These are phyloP conservation scores for Thielaviopsis ethacetica DNA, from an alignment of 2,329 filamentous ascomycete genomes.

Conservation along the genomic window DNA sequence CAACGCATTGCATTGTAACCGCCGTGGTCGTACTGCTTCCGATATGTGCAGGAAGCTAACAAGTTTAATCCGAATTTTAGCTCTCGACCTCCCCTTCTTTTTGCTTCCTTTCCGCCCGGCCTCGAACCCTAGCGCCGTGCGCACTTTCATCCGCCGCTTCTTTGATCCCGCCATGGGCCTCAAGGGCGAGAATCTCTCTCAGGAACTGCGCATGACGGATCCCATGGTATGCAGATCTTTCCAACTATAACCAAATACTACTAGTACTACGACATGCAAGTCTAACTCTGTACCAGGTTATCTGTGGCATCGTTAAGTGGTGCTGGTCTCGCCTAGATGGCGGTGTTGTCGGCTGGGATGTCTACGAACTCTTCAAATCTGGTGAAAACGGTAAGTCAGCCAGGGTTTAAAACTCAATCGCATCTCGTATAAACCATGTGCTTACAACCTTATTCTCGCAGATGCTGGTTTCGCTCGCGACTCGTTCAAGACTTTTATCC, in stretches of 20 bases:
- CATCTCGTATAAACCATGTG: neutral
- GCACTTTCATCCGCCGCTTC: constrained; percentile 83
- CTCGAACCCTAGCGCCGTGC: constrained; percentile 79
- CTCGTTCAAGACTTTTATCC: constrained; percentile 92
- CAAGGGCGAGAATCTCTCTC: constrained; percentile 53
- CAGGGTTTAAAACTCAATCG: neutral
- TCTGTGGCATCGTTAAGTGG: constrained; percentile 93
- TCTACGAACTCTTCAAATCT: constrained; percentile 88
- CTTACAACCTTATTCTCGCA: constrained; percentile 21
- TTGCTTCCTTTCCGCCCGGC: constrained; percentile 87
- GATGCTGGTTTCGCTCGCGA: constrained; percentile 85
- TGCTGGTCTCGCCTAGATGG: constrained; percentile 88
- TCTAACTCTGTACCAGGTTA: constrained; percentile 39
- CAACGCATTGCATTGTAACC: neutral
- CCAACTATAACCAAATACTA: neutral
- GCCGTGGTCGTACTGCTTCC: neutral
- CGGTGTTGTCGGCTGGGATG: constrained; percentile 91
- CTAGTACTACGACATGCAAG: no score
- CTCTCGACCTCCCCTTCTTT: constrained; percentile 79
- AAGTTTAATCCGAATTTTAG: constrained; percentile 25
- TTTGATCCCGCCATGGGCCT: constrained; percentile 55
- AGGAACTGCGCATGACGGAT: constrained; percentile 83
- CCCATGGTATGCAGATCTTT: constrained; percentile 51
- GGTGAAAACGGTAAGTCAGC: constrained; percentile 63
- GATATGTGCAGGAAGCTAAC: no score